phyloP scores from a whole-genome alignment of 2,329 filamentous ascomycete genomes.

The Camillea tinctor region DNA sequence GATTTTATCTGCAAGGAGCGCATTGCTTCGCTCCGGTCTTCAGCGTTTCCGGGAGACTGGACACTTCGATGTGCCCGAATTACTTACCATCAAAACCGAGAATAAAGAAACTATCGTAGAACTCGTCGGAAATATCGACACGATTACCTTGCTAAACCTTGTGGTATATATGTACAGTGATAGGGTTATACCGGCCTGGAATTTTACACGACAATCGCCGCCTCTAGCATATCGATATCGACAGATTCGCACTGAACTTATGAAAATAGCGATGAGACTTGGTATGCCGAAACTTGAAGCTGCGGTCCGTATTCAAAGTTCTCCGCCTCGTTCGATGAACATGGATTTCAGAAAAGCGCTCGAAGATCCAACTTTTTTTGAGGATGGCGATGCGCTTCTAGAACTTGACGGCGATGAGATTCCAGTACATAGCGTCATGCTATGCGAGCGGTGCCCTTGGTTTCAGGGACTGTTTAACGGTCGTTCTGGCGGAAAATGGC shows the following conservation, averaged over 20 bases:
- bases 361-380: constrained; percentile 68
- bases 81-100: constrained; percentile 55
- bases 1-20: constrained; percentile 72
- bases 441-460: constrained; percentile 86
- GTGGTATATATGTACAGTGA: constrained; percentile 82
- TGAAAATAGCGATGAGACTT: constrained; percentile 74
- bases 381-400: constrained; percentile 75
- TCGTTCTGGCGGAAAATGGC: constrained; percentile 82
- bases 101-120: constrained; percentile 57
- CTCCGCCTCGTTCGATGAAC: constrained; percentile 62
- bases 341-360: constrained; percentile 70
- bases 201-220: constrained; percentile 66
- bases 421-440: constrained; percentile 71
- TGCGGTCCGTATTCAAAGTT: constrained; percentile 72
- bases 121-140: constrained; percentile 67
- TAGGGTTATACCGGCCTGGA: constrained; percentile 80
- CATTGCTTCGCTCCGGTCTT: constrained; percentile 63
- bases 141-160: constrained; percentile 77
- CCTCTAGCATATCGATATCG: constrained; percentile 71
- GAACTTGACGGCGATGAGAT: constrained; percentile 75
- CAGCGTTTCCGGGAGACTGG: constrained; percentile 55
- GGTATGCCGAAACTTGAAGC: constrained; percentile 71
- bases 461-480: constrained; percentile 88
- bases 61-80: constrained; percentile 56
- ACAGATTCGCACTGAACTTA: constrained; percentile 79